Conservation (phyloP, 257 asterid species). For the Lycium barbarum region DNA sequence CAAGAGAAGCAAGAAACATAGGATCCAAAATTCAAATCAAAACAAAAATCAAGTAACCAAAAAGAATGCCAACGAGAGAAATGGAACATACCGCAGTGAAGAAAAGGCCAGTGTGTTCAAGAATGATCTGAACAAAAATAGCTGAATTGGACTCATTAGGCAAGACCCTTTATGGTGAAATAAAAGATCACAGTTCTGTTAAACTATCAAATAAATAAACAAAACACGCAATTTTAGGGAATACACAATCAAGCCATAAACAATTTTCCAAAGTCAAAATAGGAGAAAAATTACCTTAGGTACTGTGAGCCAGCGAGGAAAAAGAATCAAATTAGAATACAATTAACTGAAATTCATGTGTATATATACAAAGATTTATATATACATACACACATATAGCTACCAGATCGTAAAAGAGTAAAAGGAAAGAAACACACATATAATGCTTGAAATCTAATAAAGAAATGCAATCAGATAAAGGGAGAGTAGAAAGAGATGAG, state of each 20-base stretch:
- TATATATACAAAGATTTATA: too few species aligned
- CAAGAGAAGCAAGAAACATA: constrained; percentile 3
- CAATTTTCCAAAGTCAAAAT: constrained; percentile 9
- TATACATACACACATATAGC: too few species aligned
- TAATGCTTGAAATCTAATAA: too few species aligned
- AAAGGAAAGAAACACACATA: too few species aligned
- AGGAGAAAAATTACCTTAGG: neutral
- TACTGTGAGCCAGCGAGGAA: too few species aligned
- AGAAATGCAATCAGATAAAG: too few species aligned
- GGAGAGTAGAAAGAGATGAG: too few species aligned
- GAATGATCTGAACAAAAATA: neutral
- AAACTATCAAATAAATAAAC: neutral
- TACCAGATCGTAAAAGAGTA: too few species aligned
- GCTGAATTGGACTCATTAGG: neutral
- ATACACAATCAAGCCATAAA: neutral
- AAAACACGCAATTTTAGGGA: constrained; percentile 25
- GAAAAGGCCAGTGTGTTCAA: constrained; percentile 17
- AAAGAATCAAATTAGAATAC: too few species aligned
- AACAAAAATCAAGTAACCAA: neutral
- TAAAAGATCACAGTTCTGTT: constrained; percentile 3
- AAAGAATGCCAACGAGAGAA: neutral
- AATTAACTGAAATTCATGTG: too few species aligned
- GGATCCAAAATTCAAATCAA: neutral
- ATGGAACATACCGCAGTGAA: constrained; percentile 22
- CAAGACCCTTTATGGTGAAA: neutral